Percentiles rank a stretch among this genome's conserved stretches.
phyloP scores from a whole-genome alignment of 1,284 basidiomycete species.

The Kwoniella shivajii region DNA sequence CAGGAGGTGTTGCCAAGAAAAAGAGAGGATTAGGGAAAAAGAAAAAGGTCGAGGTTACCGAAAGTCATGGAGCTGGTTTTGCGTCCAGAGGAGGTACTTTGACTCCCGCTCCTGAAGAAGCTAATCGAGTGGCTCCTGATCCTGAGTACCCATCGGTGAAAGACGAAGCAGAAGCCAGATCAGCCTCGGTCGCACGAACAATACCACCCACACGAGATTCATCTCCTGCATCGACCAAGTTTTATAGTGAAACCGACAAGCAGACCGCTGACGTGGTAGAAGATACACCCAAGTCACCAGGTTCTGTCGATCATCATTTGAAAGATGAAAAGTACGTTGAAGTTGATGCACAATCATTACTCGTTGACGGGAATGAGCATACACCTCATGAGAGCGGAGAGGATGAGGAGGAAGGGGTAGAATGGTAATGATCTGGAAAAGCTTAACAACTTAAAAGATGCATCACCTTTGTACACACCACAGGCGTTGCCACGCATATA shows the following conservation, averaged over 20 bases:
- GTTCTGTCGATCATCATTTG: not conserved
- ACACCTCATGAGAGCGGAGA: not conserved
- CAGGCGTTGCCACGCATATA: too few species aligned
- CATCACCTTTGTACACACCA: too few species aligned
- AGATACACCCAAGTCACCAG: slow-evolving; percentile 7
- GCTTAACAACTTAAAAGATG: too few species aligned
- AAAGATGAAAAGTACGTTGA: not conserved
- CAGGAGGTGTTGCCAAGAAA: not conserved
- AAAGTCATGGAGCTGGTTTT: not conserved
- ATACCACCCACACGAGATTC: not conserved
- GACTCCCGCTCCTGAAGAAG: slow-evolving; percentile 1
- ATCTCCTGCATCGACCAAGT: not conserved
- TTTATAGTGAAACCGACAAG: not conserved
- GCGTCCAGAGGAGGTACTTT: slow-evolving; percentile 5
- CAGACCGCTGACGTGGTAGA: slow-evolving; percentile 1
- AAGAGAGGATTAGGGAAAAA: slow-evolving; percentile 3
- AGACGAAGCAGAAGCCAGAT: not conserved
- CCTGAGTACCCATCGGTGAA: not conserved
- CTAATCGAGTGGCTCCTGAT: not conserved
- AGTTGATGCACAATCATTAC: too few species aligned
- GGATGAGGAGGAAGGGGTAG: slow-evolving; percentile 9
- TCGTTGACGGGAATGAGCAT: not conserved
- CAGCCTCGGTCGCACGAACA: not conserved
- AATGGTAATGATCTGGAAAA: too few species aligned
- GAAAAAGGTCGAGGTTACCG: slow-evolving; percentile 6